A percentile compares a stretch with the other conserved stretches of the same genome.
Conservation (phyloP, 2,329 filamentous ascomycete species). For the Monosporascus sp. region DNA sequence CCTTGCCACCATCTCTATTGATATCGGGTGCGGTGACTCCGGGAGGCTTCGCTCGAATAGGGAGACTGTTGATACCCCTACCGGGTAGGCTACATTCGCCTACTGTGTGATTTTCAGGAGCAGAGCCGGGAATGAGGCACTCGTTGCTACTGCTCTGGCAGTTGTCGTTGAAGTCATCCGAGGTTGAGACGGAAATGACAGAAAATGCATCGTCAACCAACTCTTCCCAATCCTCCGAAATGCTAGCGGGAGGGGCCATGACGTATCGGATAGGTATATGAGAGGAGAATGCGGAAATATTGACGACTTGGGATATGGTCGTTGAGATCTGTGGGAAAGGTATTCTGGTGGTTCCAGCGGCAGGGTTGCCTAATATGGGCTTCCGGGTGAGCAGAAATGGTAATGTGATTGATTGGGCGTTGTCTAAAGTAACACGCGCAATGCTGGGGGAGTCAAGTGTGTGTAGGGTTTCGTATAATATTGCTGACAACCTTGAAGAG, state of each 20-base stretch:
- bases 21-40: background rate
- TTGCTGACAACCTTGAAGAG: no score
- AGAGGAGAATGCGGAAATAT: background rate
- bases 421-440: no score
- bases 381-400: no score
- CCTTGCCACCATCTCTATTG: background rate
- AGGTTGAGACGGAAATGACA: slow-evolving; percentile 19
- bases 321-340: no score
- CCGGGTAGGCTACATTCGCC: background rate
- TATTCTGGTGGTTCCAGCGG: no score
- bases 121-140: background rate
- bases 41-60: background rate
- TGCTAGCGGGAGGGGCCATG: slow-evolving; percentile 5
- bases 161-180: slow-evolving; percentile 9
- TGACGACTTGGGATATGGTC: no score
- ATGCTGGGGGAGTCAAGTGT: no score
- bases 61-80: background rate
- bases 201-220: slow-evolving; percentile 19
- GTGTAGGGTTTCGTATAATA: no score
- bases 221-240: slow-evolving; percentile 24
- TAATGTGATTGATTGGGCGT: no score
- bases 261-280: background rate
- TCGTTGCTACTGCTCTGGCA: background rate
- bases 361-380: no score
- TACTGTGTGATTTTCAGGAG: background rate